These are phyloP conservation scores for Sanghuangporus weigelae DNA, from an alignment of 1,284 basidiomycete genomes.

Conservation along the genomic window DNA sequence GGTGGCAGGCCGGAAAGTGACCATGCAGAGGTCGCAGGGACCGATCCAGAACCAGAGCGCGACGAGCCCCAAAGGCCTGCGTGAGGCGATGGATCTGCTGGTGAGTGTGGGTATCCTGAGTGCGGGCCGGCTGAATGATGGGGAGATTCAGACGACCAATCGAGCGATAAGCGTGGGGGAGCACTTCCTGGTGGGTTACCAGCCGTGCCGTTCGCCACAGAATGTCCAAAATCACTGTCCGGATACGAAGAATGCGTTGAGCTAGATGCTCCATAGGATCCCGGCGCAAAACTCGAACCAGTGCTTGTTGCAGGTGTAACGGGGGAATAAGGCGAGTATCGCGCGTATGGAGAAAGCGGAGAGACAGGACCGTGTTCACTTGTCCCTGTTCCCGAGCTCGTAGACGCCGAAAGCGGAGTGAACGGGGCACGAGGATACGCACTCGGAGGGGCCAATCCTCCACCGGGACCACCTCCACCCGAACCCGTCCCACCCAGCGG, in stretches of 20 bases:
- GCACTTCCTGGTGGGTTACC: background rate
- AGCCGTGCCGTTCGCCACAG: background rate
- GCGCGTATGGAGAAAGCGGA: constrained; percentile 4
- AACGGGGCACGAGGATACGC: constrained; percentile 1
- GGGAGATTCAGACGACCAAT: background rate
- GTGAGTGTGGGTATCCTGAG: constrained; percentile 5
- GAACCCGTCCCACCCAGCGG: background rate
- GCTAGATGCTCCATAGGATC: background rate
- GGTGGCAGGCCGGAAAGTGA: background rate
- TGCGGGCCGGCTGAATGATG: background rate
- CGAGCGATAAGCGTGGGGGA: background rate
- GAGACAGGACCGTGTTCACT: constrained; percentile 1
- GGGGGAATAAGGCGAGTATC: background rate
- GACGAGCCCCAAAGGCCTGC: constrained; percentile 2
- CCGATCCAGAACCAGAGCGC: background rate
- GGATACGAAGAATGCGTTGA: background rate
- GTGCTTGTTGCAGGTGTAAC: constrained; percentile 4
- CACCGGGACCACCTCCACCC: background rate
- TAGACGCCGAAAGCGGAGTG: background rate
- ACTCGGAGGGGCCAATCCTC: background rate
- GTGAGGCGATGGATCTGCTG: constrained; percentile 3
- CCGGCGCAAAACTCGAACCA: background rate
- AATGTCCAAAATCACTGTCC: background rate
- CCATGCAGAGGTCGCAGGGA: background rate
- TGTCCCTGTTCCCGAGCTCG: background rate